A percentile compares a stretch with the other conserved stretches of the same genome.
Conservation (phyloP, 169 alveolate genomes). For the Babesia sp. region DNA sequence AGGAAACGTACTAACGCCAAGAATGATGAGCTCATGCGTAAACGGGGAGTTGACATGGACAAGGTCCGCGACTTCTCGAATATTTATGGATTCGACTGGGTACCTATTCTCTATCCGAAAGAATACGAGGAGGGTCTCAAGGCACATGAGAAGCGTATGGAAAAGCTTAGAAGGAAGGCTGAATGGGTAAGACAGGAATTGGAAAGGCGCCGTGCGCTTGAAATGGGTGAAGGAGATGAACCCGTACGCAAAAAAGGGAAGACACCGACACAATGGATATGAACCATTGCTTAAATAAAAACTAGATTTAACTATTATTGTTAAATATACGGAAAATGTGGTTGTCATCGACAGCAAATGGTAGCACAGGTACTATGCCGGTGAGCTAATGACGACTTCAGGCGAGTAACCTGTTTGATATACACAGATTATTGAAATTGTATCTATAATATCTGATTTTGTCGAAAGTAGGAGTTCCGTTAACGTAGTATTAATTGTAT, state of each 20-base stretch:
- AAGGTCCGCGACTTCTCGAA: slow-evolving; percentile 74
- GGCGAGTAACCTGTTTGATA: background rate
- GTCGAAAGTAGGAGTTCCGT: background rate
- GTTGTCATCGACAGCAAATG: too few species aligned
- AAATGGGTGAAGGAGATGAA: slow-evolving; percentile 32
- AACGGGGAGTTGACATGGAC: slow-evolving; percentile 71
- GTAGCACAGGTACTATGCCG: too few species aligned
- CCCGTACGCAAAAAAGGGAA: slow-evolving; percentile 35
- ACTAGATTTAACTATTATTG: background rate
- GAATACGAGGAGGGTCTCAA: slow-evolving; percentile 62
- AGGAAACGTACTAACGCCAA: slow-evolving; percentile 52
- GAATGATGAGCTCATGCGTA: slow-evolving; percentile 68
- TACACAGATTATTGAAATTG: background rate
- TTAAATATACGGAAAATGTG: background rate
- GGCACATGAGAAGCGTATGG: slow-evolving; percentile 41
- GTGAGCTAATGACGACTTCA: background rate
- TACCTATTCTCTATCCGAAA: slow-evolving; percentile 75
- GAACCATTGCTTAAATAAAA: background rate
- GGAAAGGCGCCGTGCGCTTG: slow-evolving; percentile 17
- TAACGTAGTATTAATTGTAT: background rate
- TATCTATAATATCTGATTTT: background rate
- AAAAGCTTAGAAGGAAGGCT: slow-evolving; percentile 46
- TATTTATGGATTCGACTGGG: slow-evolving; percentile 77
- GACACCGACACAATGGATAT: slow-evolving; percentile 27
- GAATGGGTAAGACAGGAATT: slow-evolving; percentile 19